These are phyloP conservation scores for Mimosa pudica DNA, from an alignment of 306 rosid species.

Conservation along the genomic window DNA sequence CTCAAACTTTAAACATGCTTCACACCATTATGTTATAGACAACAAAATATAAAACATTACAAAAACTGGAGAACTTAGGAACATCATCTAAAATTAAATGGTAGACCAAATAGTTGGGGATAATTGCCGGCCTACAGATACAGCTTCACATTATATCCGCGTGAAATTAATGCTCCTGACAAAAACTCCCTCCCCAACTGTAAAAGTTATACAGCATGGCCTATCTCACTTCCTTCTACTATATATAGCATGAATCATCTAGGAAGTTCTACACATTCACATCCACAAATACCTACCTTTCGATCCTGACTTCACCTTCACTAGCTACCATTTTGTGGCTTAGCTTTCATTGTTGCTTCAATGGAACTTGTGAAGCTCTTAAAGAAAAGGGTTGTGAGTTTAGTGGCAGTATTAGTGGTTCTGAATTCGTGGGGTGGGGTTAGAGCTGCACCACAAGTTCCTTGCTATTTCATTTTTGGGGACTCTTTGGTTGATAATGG, in stretches of 20 bases:
- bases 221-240: slow-evolving; percentile 6
- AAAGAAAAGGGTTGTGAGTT: background rate
- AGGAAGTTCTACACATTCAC: slow-evolving; percentile 31
- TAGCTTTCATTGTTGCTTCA: slow-evolving; percentile 31
- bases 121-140: slow-evolving; percentile 29
- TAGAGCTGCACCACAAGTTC: slow-evolving; percentile 58
- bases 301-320: background rate
- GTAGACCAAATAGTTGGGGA: slow-evolving; percentile 24
- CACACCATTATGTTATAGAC: background rate
- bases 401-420: slow-evolving; percentile 31
- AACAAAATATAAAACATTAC: background rate
- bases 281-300: slow-evolving; percentile 19
- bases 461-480: slow-evolving; percentile 60
- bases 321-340: background rate
- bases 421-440: slow-evolving; percentile 43
- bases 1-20: background rate
- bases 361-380: slow-evolving; percentile 36
- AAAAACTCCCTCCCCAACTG: slow-evolving; percentile 60
- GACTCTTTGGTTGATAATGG: slow-evolving; percentile 74
- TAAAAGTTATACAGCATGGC: slow-evolving; percentile 17
- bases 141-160: slow-evolving; percentile 68
- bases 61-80: background rate
- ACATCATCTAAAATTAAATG: slow-evolving; percentile 5
- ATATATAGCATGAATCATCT: slow-evolving; percentile 34
- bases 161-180: slow-evolving; percentile 76